A percentile compares a stretch with the other conserved stretches of the same genome.
Evolutionary conservation across 2,329 filamentous ascomycete genomes (phyloP).

Genomic region (Plenodomus tracheiphilus): DNA sequence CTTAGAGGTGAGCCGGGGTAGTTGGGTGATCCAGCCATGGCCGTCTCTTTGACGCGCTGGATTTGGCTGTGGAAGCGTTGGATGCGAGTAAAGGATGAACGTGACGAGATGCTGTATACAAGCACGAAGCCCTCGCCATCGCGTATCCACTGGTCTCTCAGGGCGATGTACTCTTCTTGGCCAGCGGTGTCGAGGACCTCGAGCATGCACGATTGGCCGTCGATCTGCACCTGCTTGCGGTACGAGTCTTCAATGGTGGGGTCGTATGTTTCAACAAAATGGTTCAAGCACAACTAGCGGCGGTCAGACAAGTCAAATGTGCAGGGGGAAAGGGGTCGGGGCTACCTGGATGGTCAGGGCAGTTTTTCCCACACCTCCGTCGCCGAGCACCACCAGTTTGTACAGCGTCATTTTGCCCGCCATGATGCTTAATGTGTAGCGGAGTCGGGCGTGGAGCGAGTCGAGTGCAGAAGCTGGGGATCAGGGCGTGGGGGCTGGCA

Average conservation of each 20-base stretch:
- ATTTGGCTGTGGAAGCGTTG: constrained; percentile 96
- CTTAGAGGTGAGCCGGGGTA: constrained; percentile 76
- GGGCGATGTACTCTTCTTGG: constrained; percentile 96
- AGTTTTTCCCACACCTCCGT: constrained; percentile 93
- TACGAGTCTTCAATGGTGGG: constrained; percentile 71
- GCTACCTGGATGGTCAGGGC: constrained; percentile 88
- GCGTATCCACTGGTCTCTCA: constrained; percentile 97
- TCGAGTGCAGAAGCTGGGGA: constrained; percentile 1
- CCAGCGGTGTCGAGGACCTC: constrained; percentile 96
- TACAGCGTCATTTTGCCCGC: constrained; percentile 94
- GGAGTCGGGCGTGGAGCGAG: constrained; percentile 3
- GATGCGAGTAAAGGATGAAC: constrained; percentile 92
- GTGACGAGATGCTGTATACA: constrained; percentile 97
- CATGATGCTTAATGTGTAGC: constrained; percentile 57
- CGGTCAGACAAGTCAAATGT: constrained; percentile 16
- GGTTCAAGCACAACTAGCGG: constrained; percentile 84
- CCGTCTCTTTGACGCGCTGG: constrained; percentile 93
- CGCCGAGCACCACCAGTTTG: constrained; percentile 92
- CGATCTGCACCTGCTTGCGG: constrained; percentile 78
- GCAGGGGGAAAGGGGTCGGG: neutral
- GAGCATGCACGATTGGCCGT: constrained; percentile 93
- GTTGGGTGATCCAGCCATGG: constrained; percentile 69
- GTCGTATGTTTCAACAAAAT: constrained; percentile 92
- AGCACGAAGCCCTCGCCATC: constrained; percentile 97
- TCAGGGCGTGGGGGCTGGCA: constrained; percentile 3